Conservation (phyloP, 2,329 filamentous ascomycete genomes). For the Aspergillus udagawae region DNA sequence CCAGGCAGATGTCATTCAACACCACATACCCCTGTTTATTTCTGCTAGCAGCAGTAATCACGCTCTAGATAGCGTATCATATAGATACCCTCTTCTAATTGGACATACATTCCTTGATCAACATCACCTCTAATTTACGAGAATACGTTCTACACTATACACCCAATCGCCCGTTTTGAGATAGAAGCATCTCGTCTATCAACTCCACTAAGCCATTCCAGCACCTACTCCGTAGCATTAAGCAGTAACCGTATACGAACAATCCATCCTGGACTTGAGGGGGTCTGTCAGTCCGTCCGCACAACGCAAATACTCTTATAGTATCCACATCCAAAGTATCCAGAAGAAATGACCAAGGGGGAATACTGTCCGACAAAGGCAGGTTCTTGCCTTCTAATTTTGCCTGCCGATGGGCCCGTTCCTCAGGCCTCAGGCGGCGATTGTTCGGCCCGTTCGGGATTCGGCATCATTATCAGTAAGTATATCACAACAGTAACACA, state of each 20-base stretch:
- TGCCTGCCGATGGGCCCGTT: no score
- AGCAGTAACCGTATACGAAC: conserved; percentile 6
- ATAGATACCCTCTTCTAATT: conserved; percentile 14
- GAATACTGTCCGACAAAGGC: no score
- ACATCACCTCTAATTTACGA: neutral
- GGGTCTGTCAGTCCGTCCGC: no score
- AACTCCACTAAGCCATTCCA: conserved; percentile 1
- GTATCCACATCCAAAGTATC: no score
- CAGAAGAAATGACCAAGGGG: no score
- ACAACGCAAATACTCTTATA: no score
- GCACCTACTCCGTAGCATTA: neutral
- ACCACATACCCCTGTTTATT: neutral
- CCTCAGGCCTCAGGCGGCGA: no score
- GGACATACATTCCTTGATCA: conserved; percentile 6
- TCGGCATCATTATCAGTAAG: no score
- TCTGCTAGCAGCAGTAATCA: conserved; percentile 1
- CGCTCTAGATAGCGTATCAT: conserved; percentile 2
- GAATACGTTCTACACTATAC: neutral
- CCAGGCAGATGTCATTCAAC: neutral
- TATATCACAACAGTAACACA: no score
- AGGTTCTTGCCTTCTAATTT: neutral
- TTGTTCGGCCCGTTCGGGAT: no score
- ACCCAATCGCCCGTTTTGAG: no score
- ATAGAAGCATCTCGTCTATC: neutral
- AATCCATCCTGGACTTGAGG: no score